Base-by-base conservation (phyloP, 2,329 filamentous ascomycete species). In the Cercospora sesami region DNA sequence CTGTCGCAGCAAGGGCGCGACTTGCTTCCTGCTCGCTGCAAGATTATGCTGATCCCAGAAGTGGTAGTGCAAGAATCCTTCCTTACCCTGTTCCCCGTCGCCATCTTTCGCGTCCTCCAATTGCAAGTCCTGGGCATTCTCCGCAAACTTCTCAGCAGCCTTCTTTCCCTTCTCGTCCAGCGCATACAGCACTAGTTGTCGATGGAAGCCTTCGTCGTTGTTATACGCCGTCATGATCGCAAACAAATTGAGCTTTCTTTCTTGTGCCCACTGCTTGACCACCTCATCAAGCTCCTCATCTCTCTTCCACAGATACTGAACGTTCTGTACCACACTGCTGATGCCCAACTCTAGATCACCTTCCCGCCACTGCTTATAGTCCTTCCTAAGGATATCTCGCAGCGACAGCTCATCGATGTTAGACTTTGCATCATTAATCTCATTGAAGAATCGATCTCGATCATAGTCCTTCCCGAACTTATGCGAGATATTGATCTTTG, bases 281-380 rank as follows among this genome's bases (percentile, higher is more conserved):
- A 81, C 83, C 0, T 77, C 69, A 0, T 87, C 74, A 5, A 93
- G 82, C 0, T 82, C 79, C 2, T 80, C 82, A 1, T 86, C 86
- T 72, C 87, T 87, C 14, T 78, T 74, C 10, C 87, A 76, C 45
- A 94, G 78, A 69, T 88, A 91, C 4, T 80, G 79, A 5, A 94
- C 79, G n/a, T 85, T 80, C 72, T 88, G 88, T 3, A 91, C 87
- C 2, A 90, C 83, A 51, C 86, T 86, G 73, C 87, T 87, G 64
- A 92, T 87, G n/a, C 91, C 91, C 4, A 94, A 83, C 18, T 80
- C 83, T 42, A 87, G 76, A 0, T 73, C 78, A 62, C 79, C 80
- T 65, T 88, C 86, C 10, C 80, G 81, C 91, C 91, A 95, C 75
- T 91, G 85, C 81, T 96, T 96, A 80, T 94, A 96, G 80, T 96